Base-by-base conservation (phyloP, 768 basidiomycete genomes). In the Pleurotus giganteus region DNA sequence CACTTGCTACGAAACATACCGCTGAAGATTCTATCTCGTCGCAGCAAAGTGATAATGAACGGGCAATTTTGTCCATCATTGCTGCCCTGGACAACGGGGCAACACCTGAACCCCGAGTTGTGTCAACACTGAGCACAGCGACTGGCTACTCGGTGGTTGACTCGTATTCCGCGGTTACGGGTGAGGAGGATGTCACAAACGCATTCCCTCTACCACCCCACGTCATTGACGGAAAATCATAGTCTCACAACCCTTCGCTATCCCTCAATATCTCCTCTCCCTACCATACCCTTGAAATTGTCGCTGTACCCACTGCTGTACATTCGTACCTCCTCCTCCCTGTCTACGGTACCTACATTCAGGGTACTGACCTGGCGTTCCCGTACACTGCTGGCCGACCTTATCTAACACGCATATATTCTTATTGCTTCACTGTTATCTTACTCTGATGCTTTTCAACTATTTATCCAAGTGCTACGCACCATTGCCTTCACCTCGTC, bases 391-490 rank as follows among this genome's bases (percentile, higher is more conserved):
- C 46, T 47, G 46, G 28, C 29, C 46, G 39, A 41, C 19, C 15
- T 13, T n/a, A 41, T n/a, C 39, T 41, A 41, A 41, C 8, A 17
- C 39, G 6, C 19, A 41, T 41, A 41, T 41, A 41, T 47, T 27
- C 46, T 47, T 15, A 12, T 8, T 27, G 32, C 44, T 45, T 51
- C 49, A 34, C 34, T 51, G 31, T 51, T 45, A 28, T 24, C 26
- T 17, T 32, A 23, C 34, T 26, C 12, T 37, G 34, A 17, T 45
- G 19, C 21, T 23, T 51, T 51, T 24, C 31, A 29, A 23, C 31
- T 51, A 51, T 51, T 51, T 51, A 51, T 51, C 49, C 34, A 51
- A 34, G 49, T 51, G 49, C 19, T 36, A 51, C 26, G 34, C 32
- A n/a, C 27, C 49, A 51, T 36, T 51, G 34, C 49, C 34, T 51